Evolutionary conservation across 2,329 filamentous ascomycete genomes (phyloP).

Genomic region (Thermoascus crustaceus): DNA sequence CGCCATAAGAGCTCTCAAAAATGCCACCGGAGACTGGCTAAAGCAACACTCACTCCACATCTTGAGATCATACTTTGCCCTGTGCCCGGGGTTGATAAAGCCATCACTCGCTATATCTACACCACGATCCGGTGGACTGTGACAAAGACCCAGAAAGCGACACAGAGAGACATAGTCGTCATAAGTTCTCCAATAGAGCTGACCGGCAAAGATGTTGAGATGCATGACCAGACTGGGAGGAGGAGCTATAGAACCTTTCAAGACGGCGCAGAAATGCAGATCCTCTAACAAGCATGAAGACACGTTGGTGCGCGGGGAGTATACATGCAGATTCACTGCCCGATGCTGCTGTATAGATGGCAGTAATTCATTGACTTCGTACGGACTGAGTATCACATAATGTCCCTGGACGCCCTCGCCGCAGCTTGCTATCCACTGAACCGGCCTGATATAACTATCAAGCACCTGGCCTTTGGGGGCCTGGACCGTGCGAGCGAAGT

Average conservation of each 20-base stretch:
- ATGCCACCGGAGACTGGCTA: too few relatives aligned
- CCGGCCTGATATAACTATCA: slow-evolving; percentile 45
- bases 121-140: too few relatives aligned
- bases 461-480: slow-evolving; percentile 9
- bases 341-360: slow-evolving; percentile 26
- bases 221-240: slow-evolving; percentile 29
- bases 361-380: slow-evolving; percentile 49
- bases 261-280: slow-evolving; percentile 37
- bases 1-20: too few relatives aligned
- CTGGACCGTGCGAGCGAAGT: slow-evolving; percentile 44
- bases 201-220: slow-evolving; percentile 59
- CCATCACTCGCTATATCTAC: too few relatives aligned
- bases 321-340: slow-evolving; percentile 41
- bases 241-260: slow-evolving; percentile 9
- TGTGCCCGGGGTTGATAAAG: too few relatives aligned
- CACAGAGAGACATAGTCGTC: slow-evolving; percentile 41
- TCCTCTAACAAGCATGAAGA: slow-evolving; percentile 34
- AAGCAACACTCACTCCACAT: too few relatives aligned
- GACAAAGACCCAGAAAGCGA: slow-evolving; percentile 12
- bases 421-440: slow-evolving; percentile 45
- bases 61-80: too few relatives aligned
- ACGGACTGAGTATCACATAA: slow-evolving; percentile 50
- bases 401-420: not conserved
- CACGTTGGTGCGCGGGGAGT: slow-evolving; percentile 37
- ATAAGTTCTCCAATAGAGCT: slow-evolving; percentile 51